Base-by-base conservation (phyloP, 1,284 basidiomycete species). In the Entoloma clypeatum region DNA sequence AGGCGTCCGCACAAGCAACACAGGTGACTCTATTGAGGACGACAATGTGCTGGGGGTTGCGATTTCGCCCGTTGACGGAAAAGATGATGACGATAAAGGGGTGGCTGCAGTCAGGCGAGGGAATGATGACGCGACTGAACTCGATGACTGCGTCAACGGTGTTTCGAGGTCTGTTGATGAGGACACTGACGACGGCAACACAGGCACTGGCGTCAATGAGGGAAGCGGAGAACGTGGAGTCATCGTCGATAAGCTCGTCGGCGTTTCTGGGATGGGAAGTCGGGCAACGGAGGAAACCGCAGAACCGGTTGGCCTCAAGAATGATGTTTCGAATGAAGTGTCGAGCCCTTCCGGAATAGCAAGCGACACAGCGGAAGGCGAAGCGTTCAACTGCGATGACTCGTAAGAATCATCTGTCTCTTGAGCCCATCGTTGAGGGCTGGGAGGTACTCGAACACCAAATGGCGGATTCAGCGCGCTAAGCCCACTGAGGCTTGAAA, bases 401-500 rank as follows among this genome's bases (percentile, higher is more conserved):
- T 86, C 83, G 48, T 81, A 88, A 0, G 84, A 81, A 7, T 65
- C 51, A 45, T 85, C 75, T 0, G 77, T 78, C 50, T 79, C 77
- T 3, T 69, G 61, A 7, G 71, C 74, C 80, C 80, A 84, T 14
- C 44, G 46, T 10, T 58, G 54, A 19, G 56, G 59, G 41, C 56
- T 59, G 2, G 51, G 52, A 13, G 60, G 59, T 6, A 53, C 48
- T 7, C 50, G 47, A 3, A 49, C 52, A 0, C 56, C 56, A 5
- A 58, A 57, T 5, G 59, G 50, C 22, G 61, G 56, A 0, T 56
- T 63, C n/a, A 57, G 49, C 4, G 55, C 50, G 1, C 59, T 57
- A 18, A 62, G 18, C 27, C 56, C 51, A 18, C 50, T 48, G 7
- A 57, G 42, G 19, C 45, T 55, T 2, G 68, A 71, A 16, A 54